Percentiles rank a stretch among this genome's conserved stretches.
Conservation (phyloP, 2,329 filamentous ascomycete genomes). For the Beauveria sp. region DNA sequence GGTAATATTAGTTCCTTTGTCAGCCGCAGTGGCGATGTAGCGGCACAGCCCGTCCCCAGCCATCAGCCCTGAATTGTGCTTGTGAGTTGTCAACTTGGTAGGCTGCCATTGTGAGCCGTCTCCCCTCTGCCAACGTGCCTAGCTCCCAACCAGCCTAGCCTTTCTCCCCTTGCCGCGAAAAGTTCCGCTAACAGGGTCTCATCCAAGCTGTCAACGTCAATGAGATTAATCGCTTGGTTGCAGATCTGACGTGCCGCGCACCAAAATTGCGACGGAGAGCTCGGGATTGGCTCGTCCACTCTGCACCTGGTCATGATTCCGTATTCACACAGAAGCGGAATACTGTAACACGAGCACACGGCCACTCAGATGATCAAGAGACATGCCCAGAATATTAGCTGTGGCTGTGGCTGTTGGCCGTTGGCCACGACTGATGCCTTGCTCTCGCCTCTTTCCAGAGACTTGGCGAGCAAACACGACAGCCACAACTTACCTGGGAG, state of each 20-base stretch:
- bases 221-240: not conserved
- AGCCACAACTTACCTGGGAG: not conserved
- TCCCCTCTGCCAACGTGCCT: not conserved
- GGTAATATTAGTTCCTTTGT: not conserved
- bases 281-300: too few species aligned
- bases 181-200: not conserved
- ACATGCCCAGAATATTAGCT: not conserved
- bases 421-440: not conserved
- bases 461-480: not conserved
- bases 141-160: too few species aligned
- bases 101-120: not conserved
- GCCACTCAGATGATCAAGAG: not conserved
- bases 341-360: too few species aligned
- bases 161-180: too few species aligned
- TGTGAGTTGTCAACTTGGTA: not conserved
- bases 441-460: not conserved
- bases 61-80: not conserved
- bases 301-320: not conserved
- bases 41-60: not conserved
- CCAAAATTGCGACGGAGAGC: conserved; percentile 1
- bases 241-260: conserved; percentile 3
- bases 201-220: not conserved
- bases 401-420: not conserved
- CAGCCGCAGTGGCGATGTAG: not conserved
- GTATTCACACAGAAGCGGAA: not conserved